Base-by-base conservation (phyloP, 805 yeast genomes). In the Ogataea minuta region DNA sequence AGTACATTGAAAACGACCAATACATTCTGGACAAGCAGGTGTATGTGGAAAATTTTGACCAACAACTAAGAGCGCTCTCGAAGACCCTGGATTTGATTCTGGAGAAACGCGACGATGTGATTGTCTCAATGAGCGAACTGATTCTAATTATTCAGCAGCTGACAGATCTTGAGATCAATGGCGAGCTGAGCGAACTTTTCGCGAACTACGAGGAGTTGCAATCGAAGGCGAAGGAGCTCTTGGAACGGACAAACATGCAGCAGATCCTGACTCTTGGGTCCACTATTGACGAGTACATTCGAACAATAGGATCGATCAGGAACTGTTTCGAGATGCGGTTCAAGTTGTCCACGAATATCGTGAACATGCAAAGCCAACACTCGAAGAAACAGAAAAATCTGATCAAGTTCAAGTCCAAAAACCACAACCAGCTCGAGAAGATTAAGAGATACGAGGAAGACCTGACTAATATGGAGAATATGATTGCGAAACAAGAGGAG, bases 241-340 rank as follows among this genome's bases (percentile, higher is more conserved):
- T 87, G 32, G 89, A 81, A 47, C 74, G 96, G 45, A 79, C 84
- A 45, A 81, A 88, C 43, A 62, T 84, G 62, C 95, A 87, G 59
- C 97, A 91, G 50, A 77, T 89, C 53, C 66, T 91, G 46, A 88
- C 96, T 0, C 65, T 91, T 32, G 95, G 95, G 2, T 76, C 84
- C 17, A 86, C 95, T 1, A 67, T 91, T 27, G 96, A 91, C 57
- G 97, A 90, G 57, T 90, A 93, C 58, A 68, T 81, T 34, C 73
- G 98, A 34, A 67, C 81, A 11, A 77, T 90, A 17, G 81, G 84
- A 8, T 85, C 95, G 20, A 75, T 88, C 23, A 76, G 82, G 48
- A 74, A 78, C 31, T 79, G 85, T 4, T 81, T 90, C 49, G 79
- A 79, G 32, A 88, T 87, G 41, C 73, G 98, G 49, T 72, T 77